Conservation (phyloP, 176 grass and related monocot genomes). For the Calamus simplicifolius region DNA sequence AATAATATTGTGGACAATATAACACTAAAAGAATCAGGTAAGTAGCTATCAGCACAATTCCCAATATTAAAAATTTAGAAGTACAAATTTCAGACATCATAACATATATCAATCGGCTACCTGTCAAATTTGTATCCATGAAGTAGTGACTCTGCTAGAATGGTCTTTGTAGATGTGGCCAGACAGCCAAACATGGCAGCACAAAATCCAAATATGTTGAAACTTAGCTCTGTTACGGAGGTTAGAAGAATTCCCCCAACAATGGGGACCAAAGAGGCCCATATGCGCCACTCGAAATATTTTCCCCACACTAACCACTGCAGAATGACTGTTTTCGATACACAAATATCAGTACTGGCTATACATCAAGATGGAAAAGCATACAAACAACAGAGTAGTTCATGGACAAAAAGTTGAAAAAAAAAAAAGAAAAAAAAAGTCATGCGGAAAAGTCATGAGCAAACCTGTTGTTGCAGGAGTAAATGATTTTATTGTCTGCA, state of each 20-base stretch:
- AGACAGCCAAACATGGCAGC: conserved; percentile 90
- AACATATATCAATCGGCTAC: conserved; percentile 11
- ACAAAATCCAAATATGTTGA: conserved; percentile 92
- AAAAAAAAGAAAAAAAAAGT: background rate
- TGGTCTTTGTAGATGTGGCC: conserved; percentile 95
- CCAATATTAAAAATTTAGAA: too few species aligned
- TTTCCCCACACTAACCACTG: conserved; percentile 96
- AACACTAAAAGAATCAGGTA: too few species aligned
- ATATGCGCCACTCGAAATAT: conserved; percentile 86
- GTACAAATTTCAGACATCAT: too few species aligned
- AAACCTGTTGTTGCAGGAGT: conserved; percentile 95
- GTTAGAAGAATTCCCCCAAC: conserved; percentile 93
- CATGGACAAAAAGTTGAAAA: background rate
- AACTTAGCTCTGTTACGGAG: conserved; percentile 89
- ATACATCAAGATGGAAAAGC: background rate
- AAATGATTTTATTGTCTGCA: conserved; percentile 99
- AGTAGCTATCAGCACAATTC: too few species aligned
- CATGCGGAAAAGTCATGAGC: background rate
- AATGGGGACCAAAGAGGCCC: conserved; percentile 84
- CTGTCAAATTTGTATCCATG: conserved; percentile 99
- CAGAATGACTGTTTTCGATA: conserved; percentile 56
- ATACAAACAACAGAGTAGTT: background rate
- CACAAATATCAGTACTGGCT: background rate
- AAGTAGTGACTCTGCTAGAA: conserved; percentile 88
- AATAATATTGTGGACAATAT: too few species aligned